These are phyloP conservation scores for Paramecium primaurelia DNA, from an alignment of 73 alveolate species.

Conservation along the genomic window DNA sequence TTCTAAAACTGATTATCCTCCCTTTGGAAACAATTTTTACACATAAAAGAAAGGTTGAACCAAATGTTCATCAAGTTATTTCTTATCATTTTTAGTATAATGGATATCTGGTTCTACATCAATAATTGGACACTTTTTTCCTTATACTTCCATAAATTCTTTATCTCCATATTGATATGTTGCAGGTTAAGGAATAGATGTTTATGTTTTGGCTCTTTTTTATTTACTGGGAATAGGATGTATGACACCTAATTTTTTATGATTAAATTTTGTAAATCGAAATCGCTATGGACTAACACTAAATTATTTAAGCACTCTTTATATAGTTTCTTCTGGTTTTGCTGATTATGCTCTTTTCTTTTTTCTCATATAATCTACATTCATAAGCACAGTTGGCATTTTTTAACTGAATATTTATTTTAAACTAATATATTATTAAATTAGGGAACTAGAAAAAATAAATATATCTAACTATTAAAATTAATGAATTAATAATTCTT, in stretches of 20 bases:
- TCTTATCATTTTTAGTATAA: not conserved
- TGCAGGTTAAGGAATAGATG: not conserved
- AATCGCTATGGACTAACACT: slow-evolving; percentile 23
- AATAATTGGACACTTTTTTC: slow-evolving; percentile 6
- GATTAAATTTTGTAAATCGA: slow-evolving; percentile 19
- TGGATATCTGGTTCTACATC: not conserved
- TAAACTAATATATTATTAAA: not conserved
- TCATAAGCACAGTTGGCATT: slow-evolving; percentile 1
- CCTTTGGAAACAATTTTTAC: slow-evolving; percentile 1
- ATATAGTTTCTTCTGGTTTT: slow-evolving; percentile 1
- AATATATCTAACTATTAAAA: not conserved
- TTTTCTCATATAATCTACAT: slow-evolving; percentile 6
- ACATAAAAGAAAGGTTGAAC: slow-evolving; percentile 22
- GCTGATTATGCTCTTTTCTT: not conserved
- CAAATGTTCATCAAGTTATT: not conserved
- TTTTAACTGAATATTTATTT: not conserved
- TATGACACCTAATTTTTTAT: not conserved
- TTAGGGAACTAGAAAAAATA: not conserved
- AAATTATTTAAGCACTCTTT: not conserved
- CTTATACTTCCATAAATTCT: slow-evolving; percentile 5
- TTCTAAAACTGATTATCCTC: not conserved
- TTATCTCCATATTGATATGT: not conserved
- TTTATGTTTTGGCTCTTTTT: not conserved
- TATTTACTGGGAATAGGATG: not conserved
- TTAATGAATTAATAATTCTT: not conserved